phyloP scores from a whole-genome alignment of 305 asterid genomes.

The Solanum hybrid region DNA sequence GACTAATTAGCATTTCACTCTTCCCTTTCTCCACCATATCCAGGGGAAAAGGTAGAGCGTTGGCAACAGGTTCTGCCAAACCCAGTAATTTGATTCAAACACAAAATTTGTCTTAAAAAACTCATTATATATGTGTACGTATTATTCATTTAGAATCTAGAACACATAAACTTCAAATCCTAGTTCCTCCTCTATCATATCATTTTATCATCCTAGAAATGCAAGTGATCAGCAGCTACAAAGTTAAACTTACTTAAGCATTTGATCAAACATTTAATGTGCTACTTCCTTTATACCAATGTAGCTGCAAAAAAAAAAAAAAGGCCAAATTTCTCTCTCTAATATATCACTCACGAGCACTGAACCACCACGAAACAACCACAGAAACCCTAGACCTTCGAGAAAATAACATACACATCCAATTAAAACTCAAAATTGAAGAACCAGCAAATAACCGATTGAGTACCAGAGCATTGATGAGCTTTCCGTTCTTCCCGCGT shows the following conservation, averaged over 20 bases:
- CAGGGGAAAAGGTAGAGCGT: neutral
- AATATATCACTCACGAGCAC: neutral
- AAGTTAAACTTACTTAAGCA: constrained; percentile 6
- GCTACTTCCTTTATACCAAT: neutral
- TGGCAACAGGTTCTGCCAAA: neutral
- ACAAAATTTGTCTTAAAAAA: neutral
- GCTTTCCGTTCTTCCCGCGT: constrained; percentile 67
- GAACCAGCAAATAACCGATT: neutral
- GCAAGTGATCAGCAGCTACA: neutral
- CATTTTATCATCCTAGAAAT: neutral
- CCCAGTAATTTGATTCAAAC: neutral
- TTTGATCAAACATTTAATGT: constrained; percentile 18
- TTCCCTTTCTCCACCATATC: neutral
- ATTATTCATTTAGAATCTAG: neutral
- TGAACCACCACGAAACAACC: neutral
- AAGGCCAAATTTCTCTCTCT: neutral
- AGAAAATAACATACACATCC: neutral
- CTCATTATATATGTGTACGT: neutral
- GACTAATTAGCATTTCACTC: neutral
- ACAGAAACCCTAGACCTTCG: neutral
- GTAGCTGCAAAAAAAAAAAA: neutral
- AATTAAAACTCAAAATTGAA: neutral
- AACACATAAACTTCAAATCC: neutral
- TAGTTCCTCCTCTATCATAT: neutral
- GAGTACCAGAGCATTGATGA: constrained; percentile 54